phyloP scores from a whole-genome alignment of 176 grass and related monocot genomes.

The Bothriochloa decipiens region DNA sequence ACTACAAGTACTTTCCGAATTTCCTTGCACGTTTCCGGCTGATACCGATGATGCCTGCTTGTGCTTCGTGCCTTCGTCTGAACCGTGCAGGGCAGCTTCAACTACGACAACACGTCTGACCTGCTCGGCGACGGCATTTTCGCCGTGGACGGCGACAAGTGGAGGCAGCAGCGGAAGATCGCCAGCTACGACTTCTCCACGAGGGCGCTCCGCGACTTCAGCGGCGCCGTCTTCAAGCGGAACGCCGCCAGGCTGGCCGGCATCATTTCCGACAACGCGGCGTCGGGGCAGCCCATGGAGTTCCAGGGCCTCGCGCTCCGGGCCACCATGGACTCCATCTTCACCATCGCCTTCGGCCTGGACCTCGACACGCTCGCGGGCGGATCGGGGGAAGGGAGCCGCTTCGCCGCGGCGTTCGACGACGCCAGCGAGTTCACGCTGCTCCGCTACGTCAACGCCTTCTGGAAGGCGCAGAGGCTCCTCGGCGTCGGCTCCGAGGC shows the following conservation, averaged over 20 bases:
- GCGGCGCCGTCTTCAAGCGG: slow-evolving; percentile 52
- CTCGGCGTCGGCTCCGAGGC: slow-evolving; percentile 56
- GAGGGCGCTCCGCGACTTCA: slow-evolving; percentile 56
- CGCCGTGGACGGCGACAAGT: slow-evolving; percentile 64
- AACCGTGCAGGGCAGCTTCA: slow-evolving; percentile 42
- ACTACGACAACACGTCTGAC: slow-evolving; percentile 47
- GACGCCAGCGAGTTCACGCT: slow-evolving; percentile 62
- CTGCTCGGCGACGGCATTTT: slow-evolving; percentile 75
- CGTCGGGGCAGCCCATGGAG: slow-evolving; percentile 26
- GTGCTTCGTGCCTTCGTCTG: not conserved
- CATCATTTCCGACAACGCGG: slow-evolving; percentile 9
- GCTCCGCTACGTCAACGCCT: slow-evolving; percentile 55
- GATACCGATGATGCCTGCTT: not conserved
- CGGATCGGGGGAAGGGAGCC: slow-evolving; percentile 31
- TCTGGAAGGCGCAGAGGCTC: slow-evolving; percentile 58
- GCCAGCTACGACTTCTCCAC: slow-evolving; percentile 74
- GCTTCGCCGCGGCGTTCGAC: slow-evolving; percentile 70
- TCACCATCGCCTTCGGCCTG: slow-evolving; percentile 54
- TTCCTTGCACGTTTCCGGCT: not conserved
- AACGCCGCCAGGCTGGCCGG: slow-evolving; percentile 57
- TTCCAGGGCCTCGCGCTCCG: slow-evolving; percentile 58
- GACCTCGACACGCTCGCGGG: slow-evolving; percentile 60
- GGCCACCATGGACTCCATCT: slow-evolving; percentile 76
- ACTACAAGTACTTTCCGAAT: not conserved
- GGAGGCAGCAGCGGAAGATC: slow-evolving; percentile 68